These are phyloP conservation scores for Penicillium cataractarum DNA, from an alignment of 495 filamentous ascomycete genomes.

Conservation along the genomic window DNA sequence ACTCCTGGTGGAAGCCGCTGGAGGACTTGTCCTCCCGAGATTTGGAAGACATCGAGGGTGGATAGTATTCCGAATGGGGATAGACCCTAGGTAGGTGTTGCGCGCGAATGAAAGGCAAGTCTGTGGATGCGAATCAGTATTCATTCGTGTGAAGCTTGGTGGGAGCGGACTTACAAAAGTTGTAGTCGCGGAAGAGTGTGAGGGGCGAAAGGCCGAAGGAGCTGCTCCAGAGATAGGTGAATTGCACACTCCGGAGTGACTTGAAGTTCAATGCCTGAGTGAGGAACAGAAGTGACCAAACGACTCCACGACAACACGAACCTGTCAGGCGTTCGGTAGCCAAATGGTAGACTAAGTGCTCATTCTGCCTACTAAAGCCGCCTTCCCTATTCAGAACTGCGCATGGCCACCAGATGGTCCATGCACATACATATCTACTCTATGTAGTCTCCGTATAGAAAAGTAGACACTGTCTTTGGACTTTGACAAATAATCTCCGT, in stretches of 20 bases:
- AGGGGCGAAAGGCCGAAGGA: not conserved
- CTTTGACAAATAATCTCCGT: not conserved
- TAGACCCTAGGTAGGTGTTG: not conserved
- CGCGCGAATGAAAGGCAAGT: not conserved
- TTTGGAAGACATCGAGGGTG: constrained; percentile 40
- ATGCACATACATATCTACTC: too few species aligned
- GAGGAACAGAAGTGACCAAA: not conserved
- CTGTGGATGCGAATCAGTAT: not conserved
- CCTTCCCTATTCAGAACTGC: not conserved
- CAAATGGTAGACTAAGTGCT: constrained; percentile 1
- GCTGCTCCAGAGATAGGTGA: not conserved
- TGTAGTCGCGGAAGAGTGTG: too few species aligned
- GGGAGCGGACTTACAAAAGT: not conserved
- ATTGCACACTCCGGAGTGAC: not conserved
- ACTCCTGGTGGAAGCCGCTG: constrained; percentile 87
- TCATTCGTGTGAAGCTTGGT: not conserved
- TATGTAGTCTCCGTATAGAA: not conserved
- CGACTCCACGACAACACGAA: not conserved
- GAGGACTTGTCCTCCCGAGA: constrained; percentile 48
- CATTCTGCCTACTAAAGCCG: constrained; percentile 17
- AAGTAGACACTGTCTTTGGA: not conserved
- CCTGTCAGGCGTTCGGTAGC: constrained; percentile 1
- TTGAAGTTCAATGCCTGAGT: not conserved
- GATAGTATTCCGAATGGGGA: not conserved
- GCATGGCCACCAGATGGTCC: too few species aligned